Base-by-base conservation (phyloP, 2,329 filamentous ascomycete genomes). In the Podosphaera fusca region DNA sequence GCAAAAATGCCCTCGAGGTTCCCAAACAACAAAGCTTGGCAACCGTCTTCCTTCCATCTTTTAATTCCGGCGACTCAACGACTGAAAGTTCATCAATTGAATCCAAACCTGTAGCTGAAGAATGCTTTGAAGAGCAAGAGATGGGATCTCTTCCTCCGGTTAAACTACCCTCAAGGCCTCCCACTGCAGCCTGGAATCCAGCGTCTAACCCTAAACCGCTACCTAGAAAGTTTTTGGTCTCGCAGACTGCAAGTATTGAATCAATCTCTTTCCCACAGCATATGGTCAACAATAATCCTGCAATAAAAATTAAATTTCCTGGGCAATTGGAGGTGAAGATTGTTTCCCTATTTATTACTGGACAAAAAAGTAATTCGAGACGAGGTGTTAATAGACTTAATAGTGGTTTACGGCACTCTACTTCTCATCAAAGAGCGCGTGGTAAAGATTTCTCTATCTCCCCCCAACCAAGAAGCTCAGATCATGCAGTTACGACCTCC, bases 51-150 rank as follows among this genome's bases (percentile, higher is more conserved):
- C 71, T 90, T 6, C 85, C 82, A 8, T 61, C 61, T 7, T 57
- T 58, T 2, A 56, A 40, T 4, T 56, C 55, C 31, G 62, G 58
- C 9, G 59, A 64, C 54, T 56, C 63, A 4, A 71, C 65, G 21
- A 66, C 68, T 34, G 72, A 72, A 52, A 69, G 71, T 57, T 70
- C 71, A 53, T 72, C 74, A 35, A 66, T 75, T 29, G 74, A 73
- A 14, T 80, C 80, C 3, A 85, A 82, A 64, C 79, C 80, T 53
- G 83, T 87, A 70, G 83, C 84, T 4, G 84, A 87, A 61, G 82
- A 85, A 60, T 86, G 85, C 61, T 89, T 89, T 61, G 85, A 87
- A 65, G 83, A 87, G 64, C 83, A 85, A 64, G 84, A 88, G 67
- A 85, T 85, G 72, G 84, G 84, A 2, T 88, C 84, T 6, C 70